Evolutionary conservation across 176 grass and related monocot genomes (phyloP), one percentile per base, ranked within the genome.

Genomic region (Paspalum notatum): DNA sequence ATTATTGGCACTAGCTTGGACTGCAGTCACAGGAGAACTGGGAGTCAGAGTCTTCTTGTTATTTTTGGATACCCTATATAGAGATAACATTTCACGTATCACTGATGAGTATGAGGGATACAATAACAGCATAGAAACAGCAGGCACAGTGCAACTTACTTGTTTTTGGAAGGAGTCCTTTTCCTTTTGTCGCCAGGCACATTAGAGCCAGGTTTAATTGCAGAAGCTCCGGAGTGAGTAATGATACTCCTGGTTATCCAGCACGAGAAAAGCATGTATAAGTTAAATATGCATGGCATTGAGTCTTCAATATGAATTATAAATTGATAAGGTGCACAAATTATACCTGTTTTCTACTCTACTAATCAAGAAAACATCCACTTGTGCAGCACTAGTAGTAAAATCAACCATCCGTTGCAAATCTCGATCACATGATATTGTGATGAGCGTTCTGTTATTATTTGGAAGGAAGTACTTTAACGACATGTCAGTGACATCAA

Each of bases 371-470:
- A 92, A 98, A 69, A 98, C 79, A 11, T 98, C 92, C 24, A 88
- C 78, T 66, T 91, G 90, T n/a, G 84, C 74, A 69, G 82, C 84
- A 89, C 79, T 89, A 43, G 79, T 53, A 84, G 84, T 94, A 86
- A 95, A 98, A 80, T 98, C 92, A 81, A 98, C 86, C 95, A 98
- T 98, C 68, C 95, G 80, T 78, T 93, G 92, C 70, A 98, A 87
- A 87, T 98, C 95, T 66, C 91, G 80, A 69, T 98, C 95, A 76
- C 84, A 85, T 38, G 95, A 98, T 76, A 98, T 80, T 74, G 90
- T 93, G 82, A 98, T 98, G 46, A 95, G 85, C 4, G 92, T 95
- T 58, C 86, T 81, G 69, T 88, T 82, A 62, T 98, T 98, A 82
- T 92, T 95, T 0, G 95, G 95, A 24, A 98, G 92, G 53, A 98